Conservation (phyloP, 768 basidiomycete genomes). For the Phylloporus sp. region DNA sequence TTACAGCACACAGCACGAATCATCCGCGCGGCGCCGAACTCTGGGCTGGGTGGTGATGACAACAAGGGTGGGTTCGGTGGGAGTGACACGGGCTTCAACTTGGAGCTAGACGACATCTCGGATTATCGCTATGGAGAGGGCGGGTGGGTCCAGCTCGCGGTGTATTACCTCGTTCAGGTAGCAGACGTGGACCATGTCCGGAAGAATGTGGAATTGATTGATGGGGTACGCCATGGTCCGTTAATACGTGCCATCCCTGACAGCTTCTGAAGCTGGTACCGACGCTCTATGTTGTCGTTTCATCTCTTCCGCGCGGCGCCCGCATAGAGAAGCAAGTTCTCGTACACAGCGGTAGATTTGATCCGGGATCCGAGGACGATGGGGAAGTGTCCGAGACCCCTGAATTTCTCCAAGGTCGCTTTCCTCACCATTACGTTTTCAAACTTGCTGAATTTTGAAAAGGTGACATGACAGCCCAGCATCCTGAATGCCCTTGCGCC, state of each 20-base stretch:
- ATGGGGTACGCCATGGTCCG: conserved; percentile 15
- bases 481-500: conserved; percentile 1
- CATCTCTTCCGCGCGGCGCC: conserved; percentile 68
- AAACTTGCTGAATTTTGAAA: too few relatives aligned
- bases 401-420: conserved; percentile 39
- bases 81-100: conserved; percentile 10
- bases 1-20: conserved; percentile 80
- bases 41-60: conserved; percentile 31
- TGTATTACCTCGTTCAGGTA: conserved; percentile 66
- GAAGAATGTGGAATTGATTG: conserved; percentile 31
- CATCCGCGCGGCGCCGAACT: conserved; percentile 49
- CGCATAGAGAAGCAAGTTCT: conserved; percentile 74
- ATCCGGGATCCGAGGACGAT: conserved; percentile 26
- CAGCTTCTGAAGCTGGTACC: conserved; percentile 23
- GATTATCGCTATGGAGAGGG: conserved; percentile 20
- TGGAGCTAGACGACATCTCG: conserved; percentile 34
- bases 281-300: conserved; percentile 58
- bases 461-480: conserved; percentile 14
- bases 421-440: neutral
- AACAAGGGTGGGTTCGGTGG: conserved; percentile 25
- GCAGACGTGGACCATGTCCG: conserved; percentile 40
- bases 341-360: conserved; percentile 63
- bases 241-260: neutral
- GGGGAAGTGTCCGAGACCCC: conserved; percentile 36
- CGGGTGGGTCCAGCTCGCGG: conserved; percentile 57